Evolutionary conservation across 1,284 basidiomycete species (phyloP).

Genomic region (Cutaneotrichosporon arboriforme): DNA sequence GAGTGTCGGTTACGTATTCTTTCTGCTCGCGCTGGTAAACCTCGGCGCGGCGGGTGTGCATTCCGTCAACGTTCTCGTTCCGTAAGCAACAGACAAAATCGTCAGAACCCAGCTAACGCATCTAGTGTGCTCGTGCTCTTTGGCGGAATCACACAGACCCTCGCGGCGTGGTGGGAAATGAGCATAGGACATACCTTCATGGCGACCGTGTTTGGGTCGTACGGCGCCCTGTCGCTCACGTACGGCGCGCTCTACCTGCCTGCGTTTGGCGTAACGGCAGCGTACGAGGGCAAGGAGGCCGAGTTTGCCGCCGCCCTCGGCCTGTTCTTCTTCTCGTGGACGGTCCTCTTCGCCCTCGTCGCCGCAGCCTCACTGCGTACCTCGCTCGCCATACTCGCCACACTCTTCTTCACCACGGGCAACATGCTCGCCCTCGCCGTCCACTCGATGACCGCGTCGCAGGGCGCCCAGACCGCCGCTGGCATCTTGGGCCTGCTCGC

Average conservation of each 20-base stretch:
- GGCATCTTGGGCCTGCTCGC: conserved; percentile 8
- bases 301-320: conserved; percentile 13
- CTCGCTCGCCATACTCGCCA: conserved; percentile 13
- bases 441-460: background rate
- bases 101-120: too few relatives aligned
- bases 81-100: conserved; percentile 3
- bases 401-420: conserved; percentile 7
- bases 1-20: conserved; percentile 5
- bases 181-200: conserved; percentile 17
- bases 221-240: conserved; percentile 11
- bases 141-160: conserved; percentile 14
- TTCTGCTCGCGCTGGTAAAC: conserved; percentile 13
- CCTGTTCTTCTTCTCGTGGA: conserved; percentile 11
- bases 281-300: conserved; percentile 8
- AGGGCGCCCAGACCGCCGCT: conserved; percentile 1
- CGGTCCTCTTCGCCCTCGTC: conserved; percentile 14
- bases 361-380: conserved; percentile 14
- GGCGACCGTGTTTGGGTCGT: conserved; percentile 15
- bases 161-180: conserved; percentile 18
- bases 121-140: conserved; percentile 5
- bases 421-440: conserved; percentile 7
- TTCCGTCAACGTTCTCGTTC: conserved; percentile 6
- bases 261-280: conserved; percentile 1
- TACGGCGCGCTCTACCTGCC: conserved; percentile 11
- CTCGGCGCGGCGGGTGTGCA: conserved; percentile 7